Percentiles rank a stretch among this genome's conserved stretches.
These are phyloP conservation scores for Fonsecaea nubica DNA, from an alignment of 2,329 filamentous ascomycete species.

Conservation along the genomic window DNA sequence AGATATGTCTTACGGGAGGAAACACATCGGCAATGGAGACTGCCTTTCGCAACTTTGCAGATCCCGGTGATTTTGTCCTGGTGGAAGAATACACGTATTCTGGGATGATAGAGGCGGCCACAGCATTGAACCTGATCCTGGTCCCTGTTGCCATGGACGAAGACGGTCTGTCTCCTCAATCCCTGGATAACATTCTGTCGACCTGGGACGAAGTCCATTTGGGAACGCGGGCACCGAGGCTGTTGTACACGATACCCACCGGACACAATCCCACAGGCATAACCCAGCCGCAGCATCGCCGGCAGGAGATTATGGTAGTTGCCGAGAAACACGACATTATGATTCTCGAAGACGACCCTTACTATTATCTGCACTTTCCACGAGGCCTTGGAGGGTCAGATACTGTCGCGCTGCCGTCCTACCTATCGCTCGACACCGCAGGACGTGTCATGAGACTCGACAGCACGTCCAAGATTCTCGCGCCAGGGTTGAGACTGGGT, in stretches of 20 bases:
- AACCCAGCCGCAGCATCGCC: background rate
- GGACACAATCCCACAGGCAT: conserved; percentile 8
- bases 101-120: conserved; percentile 6
- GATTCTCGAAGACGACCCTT: conserved; percentile 19
- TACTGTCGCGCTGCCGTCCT: background rate
- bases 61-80: conserved; percentile 13
- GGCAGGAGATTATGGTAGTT: background rate
- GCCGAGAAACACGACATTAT: conserved; percentile 14
- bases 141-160: background rate
- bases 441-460: conserved; percentile 11
- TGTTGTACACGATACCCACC: conserved; percentile 11
- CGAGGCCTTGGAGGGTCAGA: background rate
- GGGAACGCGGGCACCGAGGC: background rate
- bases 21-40: conserved; percentile 2
- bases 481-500: conserved; percentile 9
- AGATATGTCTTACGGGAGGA: background rate
- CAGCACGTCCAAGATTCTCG: conserved; percentile 8
- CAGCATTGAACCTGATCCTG: background rate
- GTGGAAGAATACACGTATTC: conserved; percentile 18
- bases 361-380: conserved; percentile 13
- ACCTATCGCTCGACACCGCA: background rate
- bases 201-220: background rate
- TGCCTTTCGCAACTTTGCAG: conserved; percentile 6
- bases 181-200: background rate
- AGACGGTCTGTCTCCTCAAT: background rate